Percentiles rank a stretch among this genome's conserved stretches.
Evolutionary conservation across 371 early-diverging fungal genomes (phyloP).

Genomic region (Apophysomyces trapeziformis): DNA sequence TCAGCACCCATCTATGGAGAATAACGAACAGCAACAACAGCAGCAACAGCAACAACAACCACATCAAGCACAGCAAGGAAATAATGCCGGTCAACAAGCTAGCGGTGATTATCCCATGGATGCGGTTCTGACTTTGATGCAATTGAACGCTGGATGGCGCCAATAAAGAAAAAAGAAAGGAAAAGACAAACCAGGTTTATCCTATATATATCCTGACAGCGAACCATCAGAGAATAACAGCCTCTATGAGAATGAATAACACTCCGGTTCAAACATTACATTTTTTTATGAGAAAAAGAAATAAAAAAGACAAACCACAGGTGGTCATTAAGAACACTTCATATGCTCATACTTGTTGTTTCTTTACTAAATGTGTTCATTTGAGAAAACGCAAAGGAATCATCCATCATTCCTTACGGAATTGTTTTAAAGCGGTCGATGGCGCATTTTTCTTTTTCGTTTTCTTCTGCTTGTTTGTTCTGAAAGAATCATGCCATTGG

Average conservation of each 20-base stretch:
- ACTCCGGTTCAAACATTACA: too few relatives aligned
- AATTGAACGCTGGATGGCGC: slow-evolving; percentile 43
- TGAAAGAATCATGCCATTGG: too few relatives aligned
- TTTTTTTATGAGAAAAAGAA: neutral
- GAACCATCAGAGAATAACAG: too few relatives aligned
- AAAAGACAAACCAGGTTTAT: slow-evolving; percentile 6
- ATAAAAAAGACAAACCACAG: slow-evolving; percentile 1
- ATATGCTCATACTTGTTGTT: neutral
- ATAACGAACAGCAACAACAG: slow-evolving; percentile 1
- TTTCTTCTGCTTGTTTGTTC: too few relatives aligned
- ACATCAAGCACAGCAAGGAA: neutral
- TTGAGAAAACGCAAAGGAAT: too few relatives aligned
- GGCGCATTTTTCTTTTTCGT: neutral
- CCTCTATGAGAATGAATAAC: too few relatives aligned
- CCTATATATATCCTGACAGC: neutral
- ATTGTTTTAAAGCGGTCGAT: neutral
- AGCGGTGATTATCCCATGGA: slow-evolving; percentile 48
- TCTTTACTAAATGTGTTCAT: too few relatives aligned
- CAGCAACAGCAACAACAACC: neutral
- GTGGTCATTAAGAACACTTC: slow-evolving; percentile 5
- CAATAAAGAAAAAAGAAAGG: slow-evolving; percentile 24
- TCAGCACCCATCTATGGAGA: neutral
- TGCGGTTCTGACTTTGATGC: slow-evolving; percentile 52
- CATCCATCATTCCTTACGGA: neutral
- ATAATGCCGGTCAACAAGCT: neutral